Evolutionary conservation across 257 asterid species (phyloP), one percentile per base, ranked within the genome.

Genomic region (Jaltomata sinuosa): DNA sequence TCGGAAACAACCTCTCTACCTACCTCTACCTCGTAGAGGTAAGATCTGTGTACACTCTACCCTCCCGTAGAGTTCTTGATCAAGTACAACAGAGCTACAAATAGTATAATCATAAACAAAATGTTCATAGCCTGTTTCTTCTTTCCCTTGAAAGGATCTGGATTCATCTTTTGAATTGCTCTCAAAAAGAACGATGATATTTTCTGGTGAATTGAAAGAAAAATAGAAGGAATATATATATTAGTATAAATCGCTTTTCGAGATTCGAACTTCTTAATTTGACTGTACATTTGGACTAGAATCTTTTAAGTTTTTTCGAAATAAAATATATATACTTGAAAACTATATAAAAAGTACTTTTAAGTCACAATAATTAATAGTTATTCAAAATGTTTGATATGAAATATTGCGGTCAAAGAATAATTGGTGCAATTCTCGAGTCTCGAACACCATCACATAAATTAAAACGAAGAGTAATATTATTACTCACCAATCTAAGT

Each of bases 401-500:
- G 9, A 22, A 0, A 22, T 0, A 61, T 61, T 0, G 0, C 0
- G 69, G 5, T 27, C 19, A 0, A 61, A 11, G 19, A 61, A 61
- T 61, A 11, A 61, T 11, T 27, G 0, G 19, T 0, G n/a, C n/a
- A n/a, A n/a, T n/a, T n/a, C n/a, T 61, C 0, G 36, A 61, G 1
- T 22, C 68, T 11, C 1, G 0, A 61, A 11, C 10, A 11, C 1
- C 2, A 42, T 42, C 11, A 42, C 47, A 42, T 42, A 7, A 42
- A 16, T 7, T 52, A 18, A 52, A 53, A 50, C 19, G 16, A n/a
- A n/a, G 52, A 11, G 52, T 10, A 55, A 2, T 22, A 40, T n/a
- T 1, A 50, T 9, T 11, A 65, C 93, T 92, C 69, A 93, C 98
- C 95, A 94, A 64, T 88, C 95, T 87, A 32, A 87, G 83, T 22